Percentiles rank a stretch among this genome's conserved stretches.
phyloP scores from a whole-genome alignment of 768 basidiomycete species.

The Leucocoprinus leucothites region DNA sequence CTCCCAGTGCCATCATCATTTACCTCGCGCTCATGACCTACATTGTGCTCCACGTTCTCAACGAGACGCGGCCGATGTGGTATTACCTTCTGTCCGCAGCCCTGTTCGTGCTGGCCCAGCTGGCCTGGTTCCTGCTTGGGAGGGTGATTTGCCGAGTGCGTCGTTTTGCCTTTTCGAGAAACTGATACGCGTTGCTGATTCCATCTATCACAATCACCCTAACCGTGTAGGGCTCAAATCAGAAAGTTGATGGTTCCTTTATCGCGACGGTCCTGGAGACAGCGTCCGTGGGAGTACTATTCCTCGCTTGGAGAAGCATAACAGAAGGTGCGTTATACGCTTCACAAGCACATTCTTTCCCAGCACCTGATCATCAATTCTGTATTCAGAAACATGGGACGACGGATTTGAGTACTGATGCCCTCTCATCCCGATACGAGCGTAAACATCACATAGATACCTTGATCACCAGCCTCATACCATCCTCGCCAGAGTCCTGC shows the following conservation, averaged over 20 bases:
- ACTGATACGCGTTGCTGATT: background rate
- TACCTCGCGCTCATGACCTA: slow-evolving; percentile 79
- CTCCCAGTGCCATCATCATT: slow-evolving; percentile 39
- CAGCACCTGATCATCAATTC: background rate
- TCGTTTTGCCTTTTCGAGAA: slow-evolving; percentile 1
- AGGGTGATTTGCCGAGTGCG: slow-evolving; percentile 69
- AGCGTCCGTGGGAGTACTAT: slow-evolving; percentile 62
- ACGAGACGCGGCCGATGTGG: slow-evolving; percentile 77
- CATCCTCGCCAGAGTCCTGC: no score
- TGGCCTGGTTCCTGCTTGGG: slow-evolving; percentile 79
- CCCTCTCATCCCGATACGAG: no score
- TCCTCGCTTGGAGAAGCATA: slow-evolving; percentile 82
- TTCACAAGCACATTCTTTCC: background rate
- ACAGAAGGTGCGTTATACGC: slow-evolving; percentile 69
- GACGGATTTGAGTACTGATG: slow-evolving; percentile 24
- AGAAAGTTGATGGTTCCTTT: slow-evolving; percentile 83
- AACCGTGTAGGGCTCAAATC: slow-evolving; percentile 50
- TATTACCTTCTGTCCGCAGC: slow-evolving; percentile 73
- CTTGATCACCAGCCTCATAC: no score
- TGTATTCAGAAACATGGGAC: slow-evolving; percentile 28
- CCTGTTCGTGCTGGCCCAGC: slow-evolving; percentile 77
- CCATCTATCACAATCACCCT: background rate
- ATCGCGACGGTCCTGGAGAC: slow-evolving; percentile 84
- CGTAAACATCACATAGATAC: no score
- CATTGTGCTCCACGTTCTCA: slow-evolving; percentile 72